Base-by-base conservation (phyloP, 1,139 yeast species). In the Pichia kudriavzevii region DNA sequence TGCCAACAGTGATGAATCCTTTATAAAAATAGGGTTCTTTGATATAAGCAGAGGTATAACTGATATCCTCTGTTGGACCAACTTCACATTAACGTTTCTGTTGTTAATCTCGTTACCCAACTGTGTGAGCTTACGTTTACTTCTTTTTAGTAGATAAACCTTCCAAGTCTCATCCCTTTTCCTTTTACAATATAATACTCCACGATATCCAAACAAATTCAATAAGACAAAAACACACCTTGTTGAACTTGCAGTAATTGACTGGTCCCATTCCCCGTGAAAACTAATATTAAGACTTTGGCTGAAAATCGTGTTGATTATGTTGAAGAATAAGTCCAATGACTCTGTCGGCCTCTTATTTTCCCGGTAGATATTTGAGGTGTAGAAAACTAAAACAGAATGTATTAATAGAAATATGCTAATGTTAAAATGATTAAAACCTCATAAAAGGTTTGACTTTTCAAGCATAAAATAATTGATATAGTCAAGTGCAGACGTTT, bases 391-490 rank as follows among this genome's bases (percentile, higher is more conserved):
- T 19, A 8, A 15, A 2, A 31, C 12, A 3, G 50, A 36, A 24
- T 45, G 44, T 2, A 45, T 24, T 7, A 49, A 15, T 5, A 53
- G 11, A 13, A 42, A 43, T 9, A 52, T 22, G 11, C 41, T 31
- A 2, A 28, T n/a, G 11, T 14, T 20, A 12, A 19, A 28, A 21
- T 30, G 10, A 10, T 22, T 13, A 22, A 23, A 25, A 3, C 4
- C 4, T 21, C 24, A 11, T 1, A 50, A 12, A 1, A 27, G 8
- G 7, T 32, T 26, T 7, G 35, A n/a, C 4, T 33, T 28, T 26
- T 51, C 54, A 19, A 52, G 39, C 10, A 50, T 16, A 7, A 48
- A 11, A 28, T 46, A 46, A 27, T 50, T 47, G 11, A 50, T 31
- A 23, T 44, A 51, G 30, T 48, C 52, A 17, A 50, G 13, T 13